Evolutionary conservation across 257 asterid species (phyloP).

Genomic region (Lycium ferocissimum): DNA sequence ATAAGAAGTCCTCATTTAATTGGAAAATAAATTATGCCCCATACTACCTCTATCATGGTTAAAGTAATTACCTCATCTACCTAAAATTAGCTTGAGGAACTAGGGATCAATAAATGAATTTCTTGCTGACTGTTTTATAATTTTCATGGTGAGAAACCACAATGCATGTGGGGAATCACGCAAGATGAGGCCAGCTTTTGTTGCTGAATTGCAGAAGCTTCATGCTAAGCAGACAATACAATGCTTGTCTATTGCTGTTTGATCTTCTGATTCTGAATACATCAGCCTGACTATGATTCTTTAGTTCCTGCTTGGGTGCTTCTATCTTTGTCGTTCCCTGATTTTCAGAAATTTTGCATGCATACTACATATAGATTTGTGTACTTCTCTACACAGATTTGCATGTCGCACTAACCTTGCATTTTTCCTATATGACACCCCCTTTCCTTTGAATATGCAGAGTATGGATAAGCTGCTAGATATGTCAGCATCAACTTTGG

Average conservation of each 20-base stretch:
- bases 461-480: constrained; percentile 76
- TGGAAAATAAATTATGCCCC: constrained; percentile 16
- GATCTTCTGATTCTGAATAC: constrained; percentile 20
- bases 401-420: background rate
- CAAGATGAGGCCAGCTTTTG: background rate
- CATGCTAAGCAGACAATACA: constrained; percentile 12
- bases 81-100: background rate
- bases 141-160: constrained; percentile 12
- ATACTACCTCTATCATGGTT: constrained; percentile 9
- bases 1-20: background rate
- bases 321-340: background rate
- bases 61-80: constrained; percentile 12
- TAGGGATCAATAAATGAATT: background rate
- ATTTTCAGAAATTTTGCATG: constrained; percentile 11
- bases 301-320: background rate
- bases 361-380: background rate
- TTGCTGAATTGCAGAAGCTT: background rate
- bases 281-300: background rate
- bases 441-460: constrained; percentile 53
- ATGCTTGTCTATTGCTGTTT: background rate
- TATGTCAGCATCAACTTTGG: constrained; percentile 63
- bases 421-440: constrained; percentile 33
- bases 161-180: constrained; percentile 16
- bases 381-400: constrained; percentile 9
- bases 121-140: background rate